Evolutionary conservation across 345 rosid species (phyloP).

Genomic region (Syzygium oleosum): DNA sequence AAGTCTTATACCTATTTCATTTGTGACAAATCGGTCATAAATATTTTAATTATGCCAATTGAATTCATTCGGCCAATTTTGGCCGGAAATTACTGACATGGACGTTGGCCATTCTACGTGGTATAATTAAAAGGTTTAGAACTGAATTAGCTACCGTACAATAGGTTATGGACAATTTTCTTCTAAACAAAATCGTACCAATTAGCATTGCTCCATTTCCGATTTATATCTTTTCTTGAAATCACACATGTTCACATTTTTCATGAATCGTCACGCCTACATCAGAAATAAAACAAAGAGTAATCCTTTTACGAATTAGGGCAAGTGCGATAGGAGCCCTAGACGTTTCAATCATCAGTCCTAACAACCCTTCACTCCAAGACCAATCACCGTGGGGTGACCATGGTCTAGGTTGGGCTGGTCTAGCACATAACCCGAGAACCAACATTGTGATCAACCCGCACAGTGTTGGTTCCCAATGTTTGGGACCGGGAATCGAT

Average conservation of each 20-base stretch:
- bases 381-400: neutral
- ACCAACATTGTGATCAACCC: too few relatives aligned
- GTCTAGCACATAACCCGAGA: too few relatives aligned
- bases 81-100: neutral
- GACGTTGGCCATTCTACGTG: accelerated
- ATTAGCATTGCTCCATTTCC: neutral
- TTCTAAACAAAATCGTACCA: neutral
- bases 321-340: neutral
- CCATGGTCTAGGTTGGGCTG: too few relatives aligned
- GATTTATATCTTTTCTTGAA: neutral
- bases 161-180: neutral
- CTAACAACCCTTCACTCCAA: neutral
- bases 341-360: neutral
- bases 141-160: accelerated
- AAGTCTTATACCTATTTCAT: too few relatives aligned
- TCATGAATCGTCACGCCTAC: neutral
- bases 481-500: too few relatives aligned
- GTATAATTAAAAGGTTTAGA: neutral
- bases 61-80: neutral
- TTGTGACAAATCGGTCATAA: neutral
- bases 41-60: accelerated
- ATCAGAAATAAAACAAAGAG: neutral
- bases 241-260: neutral
- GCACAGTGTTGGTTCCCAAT: too few relatives aligned
- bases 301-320: neutral